These are phyloP conservation scores for Manihot esculenta DNA, from an alignment of 441 rosid species.

Conservation along the genomic window DNA sequence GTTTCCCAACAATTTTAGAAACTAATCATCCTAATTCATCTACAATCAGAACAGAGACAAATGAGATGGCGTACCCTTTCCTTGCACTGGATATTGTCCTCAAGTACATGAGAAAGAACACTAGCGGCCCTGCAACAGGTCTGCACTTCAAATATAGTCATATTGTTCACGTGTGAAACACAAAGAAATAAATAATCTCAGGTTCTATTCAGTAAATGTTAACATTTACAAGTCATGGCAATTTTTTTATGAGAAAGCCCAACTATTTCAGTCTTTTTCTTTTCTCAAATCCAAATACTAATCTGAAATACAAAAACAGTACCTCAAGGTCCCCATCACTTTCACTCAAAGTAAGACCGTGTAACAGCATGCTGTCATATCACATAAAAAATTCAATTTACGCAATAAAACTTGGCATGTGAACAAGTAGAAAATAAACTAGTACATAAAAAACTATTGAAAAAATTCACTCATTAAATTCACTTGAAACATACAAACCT, in stretches of 20 bases:
- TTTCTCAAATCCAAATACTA: neutral
- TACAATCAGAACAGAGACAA: slow-evolving; percentile 5
- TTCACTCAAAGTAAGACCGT: slow-evolving; percentile 85
- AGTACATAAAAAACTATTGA: slow-evolving; percentile 6
- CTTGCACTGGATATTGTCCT: slow-evolving; percentile 79
- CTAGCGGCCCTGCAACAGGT: slow-evolving; percentile 97
- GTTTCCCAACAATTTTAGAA: neutral
- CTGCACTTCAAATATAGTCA: slow-evolving; percentile 48
- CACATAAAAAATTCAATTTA: neutral
- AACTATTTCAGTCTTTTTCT: no score
- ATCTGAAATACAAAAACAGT: slow-evolving; percentile 15
- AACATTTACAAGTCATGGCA: slow-evolving; percentile 2
- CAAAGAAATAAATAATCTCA: slow-evolving; percentile 11
- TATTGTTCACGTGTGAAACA: slow-evolving; percentile 21
- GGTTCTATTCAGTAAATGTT: slow-evolving; percentile 9
- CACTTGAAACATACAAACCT: slow-evolving; percentile 46
- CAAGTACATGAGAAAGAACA: slow-evolving; percentile 78
- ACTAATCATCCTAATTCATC: slow-evolving; percentile 12
- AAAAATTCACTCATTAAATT: slow-evolving; percentile 10
- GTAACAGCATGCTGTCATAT: slow-evolving; percentile 78
- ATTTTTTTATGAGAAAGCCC: slow-evolving; percentile 11
- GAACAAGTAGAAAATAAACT: neutral
- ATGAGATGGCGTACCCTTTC: slow-evolving; percentile 63
- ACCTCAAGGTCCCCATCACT: slow-evolving; percentile 96
- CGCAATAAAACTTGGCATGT: slow-evolving; percentile 1